phyloP scores from a whole-genome alignment of 1,284 basidiomycete species.

The Sphaerobolus stellatus region DNA sequence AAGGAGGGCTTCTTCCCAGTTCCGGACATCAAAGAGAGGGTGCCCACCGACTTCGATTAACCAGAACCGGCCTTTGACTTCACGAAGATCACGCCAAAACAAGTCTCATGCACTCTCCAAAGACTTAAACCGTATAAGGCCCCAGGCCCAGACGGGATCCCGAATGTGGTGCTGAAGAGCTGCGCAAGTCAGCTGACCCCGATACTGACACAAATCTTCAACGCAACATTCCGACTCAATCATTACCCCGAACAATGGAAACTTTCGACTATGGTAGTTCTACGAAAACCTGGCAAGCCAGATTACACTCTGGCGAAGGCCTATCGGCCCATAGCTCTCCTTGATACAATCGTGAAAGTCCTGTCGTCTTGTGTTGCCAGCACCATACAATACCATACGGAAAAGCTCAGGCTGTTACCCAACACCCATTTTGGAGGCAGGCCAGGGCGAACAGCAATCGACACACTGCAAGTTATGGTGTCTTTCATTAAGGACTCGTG shows the following conservation, averaged over 20 bases:
- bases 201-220: background rate
- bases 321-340: constrained; percentile 16
- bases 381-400: background rate
- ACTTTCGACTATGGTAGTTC: constrained; percentile 3
- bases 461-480: constrained; percentile 12
- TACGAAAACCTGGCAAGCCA: constrained; percentile 15
- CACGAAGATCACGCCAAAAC: background rate
- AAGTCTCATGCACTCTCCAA: background rate
- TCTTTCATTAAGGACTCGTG: constrained; percentile 2
- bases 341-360: constrained; percentile 14
- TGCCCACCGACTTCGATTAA: too few species aligned
- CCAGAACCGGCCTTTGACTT: background rate
- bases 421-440: constrained; percentile 12
- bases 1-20: background rate
- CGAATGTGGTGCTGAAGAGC: background rate
- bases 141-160: background rate
- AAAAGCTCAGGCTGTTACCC: constrained; percentile 4
- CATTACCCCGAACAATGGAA: background rate
- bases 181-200: background rate
- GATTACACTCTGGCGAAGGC: constrained; percentile 13
- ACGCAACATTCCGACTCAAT: background rate
- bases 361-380: constrained; percentile 10
- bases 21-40: background rate
- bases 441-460: constrained; percentile 11
- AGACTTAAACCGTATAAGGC: background rate